phyloP scores from a whole-genome alignment of 2,329 filamentous ascomycete genomes.

The Onygenales sp. region DNA sequence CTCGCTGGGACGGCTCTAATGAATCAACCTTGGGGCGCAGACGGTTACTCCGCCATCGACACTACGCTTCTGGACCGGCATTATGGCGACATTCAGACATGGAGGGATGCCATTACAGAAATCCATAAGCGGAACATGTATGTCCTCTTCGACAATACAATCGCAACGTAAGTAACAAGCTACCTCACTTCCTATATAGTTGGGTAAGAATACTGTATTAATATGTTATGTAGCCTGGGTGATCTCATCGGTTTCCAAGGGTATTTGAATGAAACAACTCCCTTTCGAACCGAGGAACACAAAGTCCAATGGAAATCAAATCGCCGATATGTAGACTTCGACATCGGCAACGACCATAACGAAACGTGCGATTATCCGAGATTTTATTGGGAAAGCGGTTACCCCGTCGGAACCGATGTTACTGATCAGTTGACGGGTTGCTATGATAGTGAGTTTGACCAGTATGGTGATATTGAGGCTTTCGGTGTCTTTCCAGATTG shows the following conservation, averaged over 20 bases:
- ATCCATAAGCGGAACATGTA: constrained; percentile 57
- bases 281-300: constrained; percentile 48
- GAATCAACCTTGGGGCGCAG: constrained; percentile 55
- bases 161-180: constrained; percentile 44
- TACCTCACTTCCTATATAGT: background rate
- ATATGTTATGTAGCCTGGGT: constrained; percentile 37
- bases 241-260: constrained; percentile 56
- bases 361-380: constrained; percentile 48
- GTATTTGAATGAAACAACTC: constrained; percentile 49
- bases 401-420: constrained; percentile 39
- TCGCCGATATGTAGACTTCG: constrained; percentile 50
- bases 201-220: background rate
- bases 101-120: constrained; percentile 48
- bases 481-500: constrained; percentile 56
- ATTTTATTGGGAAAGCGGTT: constrained; percentile 53
- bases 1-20: constrained; percentile 55
- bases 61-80: constrained; percentile 55
- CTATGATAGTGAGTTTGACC: constrained; percentile 55
- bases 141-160: constrained; percentile 56
- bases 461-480: constrained; percentile 55
- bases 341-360: constrained; percentile 45
- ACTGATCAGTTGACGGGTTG: constrained; percentile 44
- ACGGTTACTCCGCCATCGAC: constrained; percentile 52
- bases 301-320: constrained; percentile 47
- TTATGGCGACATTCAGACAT: constrained; percentile 49